Evolutionary conservation across 257 asterid species (phyloP).

Genomic region (Sherardia arvensis): DNA sequence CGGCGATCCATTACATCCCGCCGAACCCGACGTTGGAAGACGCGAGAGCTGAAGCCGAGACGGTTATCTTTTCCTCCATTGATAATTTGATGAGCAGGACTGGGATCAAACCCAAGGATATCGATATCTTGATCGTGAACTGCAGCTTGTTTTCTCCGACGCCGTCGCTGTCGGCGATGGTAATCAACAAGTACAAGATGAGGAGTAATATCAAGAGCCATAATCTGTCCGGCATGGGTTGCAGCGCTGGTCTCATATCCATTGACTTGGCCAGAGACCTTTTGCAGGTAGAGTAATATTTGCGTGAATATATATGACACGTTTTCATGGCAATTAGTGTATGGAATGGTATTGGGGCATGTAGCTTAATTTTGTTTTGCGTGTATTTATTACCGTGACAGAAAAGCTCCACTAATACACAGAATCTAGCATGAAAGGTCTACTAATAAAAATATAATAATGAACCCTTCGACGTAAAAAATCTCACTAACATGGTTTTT

Average conservation of each 20-base stretch:
- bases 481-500: too few species aligned
- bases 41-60: constrained; percentile 61
- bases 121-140: constrained; percentile 62
- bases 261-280: constrained; percentile 69
- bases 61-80: constrained; percentile 55
- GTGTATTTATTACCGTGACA: too few species aligned
- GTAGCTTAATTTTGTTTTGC: too few species aligned
- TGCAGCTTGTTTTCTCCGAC: constrained; percentile 88
- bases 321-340: too few species aligned
- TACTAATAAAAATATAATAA: too few species aligned
- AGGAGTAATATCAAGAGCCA: constrained; percentile 61
- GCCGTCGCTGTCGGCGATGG: constrained; percentile 78
- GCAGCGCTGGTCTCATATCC: constrained; percentile 75
- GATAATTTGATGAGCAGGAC: constrained; percentile 52
- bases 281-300: constrained; percentile 26
- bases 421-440: too few species aligned
- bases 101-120: constrained; percentile 51
- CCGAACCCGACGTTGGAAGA: constrained; percentile 80
- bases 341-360: too few species aligned
- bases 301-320: neutral
- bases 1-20: constrained; percentile 69
- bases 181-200: constrained; percentile 60
- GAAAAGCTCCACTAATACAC: too few species aligned
- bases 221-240: constrained; percentile 89
- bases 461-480: too few species aligned